Evolutionary conservation across 1,139 yeast species (phyloP).

Genomic region (Taphrina confusa): DNA sequence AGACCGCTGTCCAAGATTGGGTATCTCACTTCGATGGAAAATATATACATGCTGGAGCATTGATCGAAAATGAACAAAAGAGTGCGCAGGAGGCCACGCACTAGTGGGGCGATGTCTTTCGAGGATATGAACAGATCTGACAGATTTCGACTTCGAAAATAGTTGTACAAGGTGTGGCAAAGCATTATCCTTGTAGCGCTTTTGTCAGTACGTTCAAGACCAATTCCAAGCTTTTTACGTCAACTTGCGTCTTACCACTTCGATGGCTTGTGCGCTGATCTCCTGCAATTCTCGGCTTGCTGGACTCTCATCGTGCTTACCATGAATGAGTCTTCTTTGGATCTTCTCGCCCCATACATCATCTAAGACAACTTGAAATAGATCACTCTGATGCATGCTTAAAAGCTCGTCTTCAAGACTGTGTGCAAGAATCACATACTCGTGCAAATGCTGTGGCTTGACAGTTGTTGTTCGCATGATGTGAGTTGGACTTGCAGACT

Average conservation of each 20-base stretch:
- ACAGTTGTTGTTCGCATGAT: slow-evolving; percentile 41
- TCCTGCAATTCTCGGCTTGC: slow-evolving; percentile 9
- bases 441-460: slow-evolving; percentile 3
- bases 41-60: slow-evolving; percentile 25
- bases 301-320: slow-evolving; percentile 19
- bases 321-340: neutral
- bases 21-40: slow-evolving; percentile 38
- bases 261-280: neutral
- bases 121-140: no score
- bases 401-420: slow-evolving; percentile 38
- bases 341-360: slow-evolving; percentile 16
- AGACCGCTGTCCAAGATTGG: slow-evolving; percentile 77
- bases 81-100: no score
- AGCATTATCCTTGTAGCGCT: no score
- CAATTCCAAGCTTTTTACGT: no score
- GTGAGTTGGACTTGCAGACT: slow-evolving; percentile 45
- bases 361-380: slow-evolving; percentile 1
- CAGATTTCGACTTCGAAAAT: no score
- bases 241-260: neutral
- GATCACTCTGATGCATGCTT: slow-evolving; percentile 38
- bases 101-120: no score
- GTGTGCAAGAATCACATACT: slow-evolving; percentile 37
- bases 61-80: slow-evolving; percentile 28
- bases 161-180: no score
- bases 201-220: no score